Base-by-base conservation (phyloP, 179 eudicot species). In the Nepenthes alata region DNA sequence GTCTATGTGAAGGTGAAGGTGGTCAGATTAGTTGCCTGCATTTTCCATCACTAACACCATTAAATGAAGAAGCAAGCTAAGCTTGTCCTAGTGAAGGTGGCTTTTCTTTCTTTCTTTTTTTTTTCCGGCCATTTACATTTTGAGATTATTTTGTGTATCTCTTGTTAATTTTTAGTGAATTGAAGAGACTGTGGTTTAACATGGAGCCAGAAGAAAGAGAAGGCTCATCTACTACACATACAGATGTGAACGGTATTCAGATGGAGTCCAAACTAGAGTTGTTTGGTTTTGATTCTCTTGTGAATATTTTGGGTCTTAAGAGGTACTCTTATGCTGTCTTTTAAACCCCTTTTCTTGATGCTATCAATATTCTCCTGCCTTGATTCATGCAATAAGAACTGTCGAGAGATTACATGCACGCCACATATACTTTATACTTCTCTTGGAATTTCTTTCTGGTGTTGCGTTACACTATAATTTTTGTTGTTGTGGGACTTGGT, bases 231-330 rank as follows among this genome's bases (percentile, higher is more conserved):
- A 44, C 67, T 2, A 60, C 67, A 62, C 67, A 76, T 65, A 55
- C 50, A 61, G 73, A 62, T 47, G 72, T 60, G 12, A 85, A 85
- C 70, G 90, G 93, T 47, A 61, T 73, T 55, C 86, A 81, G 25
- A 78, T 61, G 64, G 96, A 93, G 49, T 93, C 98, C 47, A 93
- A 89, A 68, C 54, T 93, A 77, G 98, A 93, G 65, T 77, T 89
- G 66, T 93, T 93, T 77, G 98, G 98, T 45, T 93, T 89, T 70
- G 95, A 93, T 79, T 89, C 98, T 68, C 98, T 93, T 59, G 95
- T 93, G 57, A 93, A 86, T 71, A 86, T 89, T 39, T 75, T 93
- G 70, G 98, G 98, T 35, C 93, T 89, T 50, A 88, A 86, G 76
- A 91, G 98, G 98, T 79, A 77, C 61, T 14, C 49, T 49, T 47